Evolutionary conservation across 805 yeast genomes (phyloP).

Genomic region (Pichia ethanolica): DNA sequence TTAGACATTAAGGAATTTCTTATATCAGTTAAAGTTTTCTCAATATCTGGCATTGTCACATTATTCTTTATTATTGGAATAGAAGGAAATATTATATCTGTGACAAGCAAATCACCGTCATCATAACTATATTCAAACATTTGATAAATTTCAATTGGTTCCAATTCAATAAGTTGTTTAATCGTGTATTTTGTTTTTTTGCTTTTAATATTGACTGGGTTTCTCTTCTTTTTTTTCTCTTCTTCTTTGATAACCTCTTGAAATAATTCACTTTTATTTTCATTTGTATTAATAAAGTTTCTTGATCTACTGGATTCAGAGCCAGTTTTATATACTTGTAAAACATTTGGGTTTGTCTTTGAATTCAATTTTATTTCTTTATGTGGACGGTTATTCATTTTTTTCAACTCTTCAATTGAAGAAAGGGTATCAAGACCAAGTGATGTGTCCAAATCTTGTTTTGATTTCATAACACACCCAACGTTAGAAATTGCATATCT

Average conservation of each 20-base stretch:
- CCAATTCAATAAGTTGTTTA: constrained; percentile 13
- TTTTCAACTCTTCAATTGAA: too few species aligned
- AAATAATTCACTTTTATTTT: background rate
- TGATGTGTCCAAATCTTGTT: too few species aligned
- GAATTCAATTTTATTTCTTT: too few species aligned
- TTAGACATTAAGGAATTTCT: constrained; percentile 15
- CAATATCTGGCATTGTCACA: constrained; percentile 12
- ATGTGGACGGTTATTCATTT: too few species aligned
- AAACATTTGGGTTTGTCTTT: too few species aligned
- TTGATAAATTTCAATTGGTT: constrained; percentile 14
- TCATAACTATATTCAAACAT: constrained; percentile 11
- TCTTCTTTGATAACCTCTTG: background rate
- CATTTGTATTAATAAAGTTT: background rate
- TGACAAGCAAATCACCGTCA: constrained; percentile 15
- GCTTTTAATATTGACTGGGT: background rate
- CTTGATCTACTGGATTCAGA: too few species aligned
- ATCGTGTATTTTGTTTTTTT: constrained; percentile 9
- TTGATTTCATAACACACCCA: too few species aligned
- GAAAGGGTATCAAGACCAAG: too few species aligned
- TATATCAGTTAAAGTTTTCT: constrained; percentile 16
- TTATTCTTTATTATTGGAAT: constrained; percentile 4
- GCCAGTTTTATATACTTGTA: too few species aligned
- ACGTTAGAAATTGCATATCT: too few species aligned
- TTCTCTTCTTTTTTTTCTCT: background rate
- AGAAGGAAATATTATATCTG: constrained; percentile 17